These are phyloP conservation scores for Neurospora sp. DNA, from an alignment of 495 filamentous ascomycete species.

Conservation along the genomic window DNA sequence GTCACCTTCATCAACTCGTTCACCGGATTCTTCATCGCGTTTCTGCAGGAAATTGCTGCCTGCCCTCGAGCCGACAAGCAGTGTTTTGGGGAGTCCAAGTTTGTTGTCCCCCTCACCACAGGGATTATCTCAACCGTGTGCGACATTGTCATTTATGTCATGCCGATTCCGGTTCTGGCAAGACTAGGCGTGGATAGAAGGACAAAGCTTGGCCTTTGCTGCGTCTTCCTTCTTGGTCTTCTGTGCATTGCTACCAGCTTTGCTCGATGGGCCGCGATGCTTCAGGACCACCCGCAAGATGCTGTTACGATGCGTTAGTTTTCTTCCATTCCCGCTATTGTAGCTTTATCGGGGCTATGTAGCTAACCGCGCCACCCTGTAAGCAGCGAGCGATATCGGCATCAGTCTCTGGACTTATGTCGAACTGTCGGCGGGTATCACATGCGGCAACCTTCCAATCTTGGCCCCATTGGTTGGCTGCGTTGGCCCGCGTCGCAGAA, in stretches of 20 bases:
- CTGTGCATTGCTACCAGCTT: background rate
- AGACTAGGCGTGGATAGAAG: conserved; percentile 4
- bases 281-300: background rate
- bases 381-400: conserved; percentile 2
- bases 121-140: background rate
- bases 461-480: conserved; percentile 7
- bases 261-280: background rate
- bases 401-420: conserved; percentile 11
- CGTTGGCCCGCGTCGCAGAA: background rate
- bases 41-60: background rate
- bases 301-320: background rate
- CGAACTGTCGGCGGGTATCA: conserved; percentile 11
- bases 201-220: conserved; percentile 3
- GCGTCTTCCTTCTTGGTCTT: conserved; percentile 5
- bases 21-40: background rate
- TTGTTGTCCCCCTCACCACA: conserved; percentile 3
- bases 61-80: background rate
- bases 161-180: conserved; percentile 9
- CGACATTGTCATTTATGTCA: conserved; percentile 8
- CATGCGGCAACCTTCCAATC: conserved; percentile 13
- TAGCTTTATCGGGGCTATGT: too few species aligned
- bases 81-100: background rate
- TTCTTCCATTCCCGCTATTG: background rate
- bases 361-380: background rate
- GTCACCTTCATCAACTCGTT: conserved; percentile 2